Base-by-base conservation (phyloP, 176 grass and related monocot genomes). In the Saccharum officinarum region DNA sequence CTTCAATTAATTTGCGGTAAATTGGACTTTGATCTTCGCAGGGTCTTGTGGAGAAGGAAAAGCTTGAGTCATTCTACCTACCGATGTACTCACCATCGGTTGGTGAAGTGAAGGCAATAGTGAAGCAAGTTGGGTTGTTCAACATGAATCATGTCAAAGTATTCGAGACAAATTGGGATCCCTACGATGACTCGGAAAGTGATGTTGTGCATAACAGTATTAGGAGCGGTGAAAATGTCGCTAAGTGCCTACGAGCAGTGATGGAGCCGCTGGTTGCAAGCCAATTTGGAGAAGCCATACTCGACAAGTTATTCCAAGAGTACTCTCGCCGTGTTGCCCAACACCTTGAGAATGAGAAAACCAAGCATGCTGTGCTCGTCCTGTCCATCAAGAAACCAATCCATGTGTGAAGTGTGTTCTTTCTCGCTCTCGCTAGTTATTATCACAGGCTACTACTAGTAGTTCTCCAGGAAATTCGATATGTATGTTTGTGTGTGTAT, bases 281-380 rank as follows among this genome's bases (percentile, higher is more conserved):
- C 38, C 86, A 89, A 69, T 84, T 97, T 49, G 79, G 82, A 4
- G 46, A 67, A 6, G 4, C 12, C 18, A 84, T 93, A 52, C n/a
- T 96, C 0, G 84, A 96, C 45, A 60, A 26, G 30, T 64, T 96
- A 2, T 96, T 96, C 22, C 8, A 67, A 17, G 71, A 75, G 60
- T 93, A 85, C 37, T 65, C 76, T 0, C 67, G 20, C 1, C 86
- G 84, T 64, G 69, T 92, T 14, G 45, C 75, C 0, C 44, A 37
- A n/a, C 91, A 91, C 57, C 81, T 97, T 3, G 37, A 80, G 10
- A 88, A 83, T 25, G 82, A 91, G 79, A 91, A 93, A 23, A 78
- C 75, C 10, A 91, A 88, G 6, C 14, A 80, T 54, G 65, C 79
- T 0, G 18, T 87, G 11, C 61, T 93, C 10, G 63, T 80, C 26